phyloP scores from a whole-genome alignment of 106 monocot genomes.

The Acorus gramineus region DNA sequence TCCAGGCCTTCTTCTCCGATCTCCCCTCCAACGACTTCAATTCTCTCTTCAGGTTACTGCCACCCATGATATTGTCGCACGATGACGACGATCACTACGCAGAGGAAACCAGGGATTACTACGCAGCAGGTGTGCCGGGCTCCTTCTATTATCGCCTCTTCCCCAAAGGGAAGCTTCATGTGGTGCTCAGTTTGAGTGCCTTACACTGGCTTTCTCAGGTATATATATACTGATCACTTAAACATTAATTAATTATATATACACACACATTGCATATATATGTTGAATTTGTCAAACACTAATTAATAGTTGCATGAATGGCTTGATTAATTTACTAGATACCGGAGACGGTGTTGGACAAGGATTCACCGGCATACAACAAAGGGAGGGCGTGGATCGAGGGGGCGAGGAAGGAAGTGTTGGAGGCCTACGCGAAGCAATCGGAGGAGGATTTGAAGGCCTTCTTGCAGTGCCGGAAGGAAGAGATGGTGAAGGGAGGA shows the following conservation, averaged over 20 bases:
- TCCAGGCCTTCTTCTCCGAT: constrained; percentile 53
- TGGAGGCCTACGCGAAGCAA: constrained; percentile 42
- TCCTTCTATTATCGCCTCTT: constrained; percentile 52
- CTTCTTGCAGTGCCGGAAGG: constrained; percentile 32
- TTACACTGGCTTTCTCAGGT: constrained; percentile 63
- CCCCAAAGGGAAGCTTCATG: constrained; percentile 34
- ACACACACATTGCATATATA: not conserved
- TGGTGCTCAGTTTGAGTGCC: constrained; percentile 43
- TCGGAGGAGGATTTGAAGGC: constrained; percentile 33
- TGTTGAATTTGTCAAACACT: too few species aligned
- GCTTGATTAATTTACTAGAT: constrained; percentile 12
- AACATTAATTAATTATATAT: not conserved
- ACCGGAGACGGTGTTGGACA: constrained; percentile 35
- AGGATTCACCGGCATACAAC: constrained; percentile 34
- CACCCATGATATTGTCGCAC: too few species aligned
- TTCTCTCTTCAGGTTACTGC: constrained; percentile 33
- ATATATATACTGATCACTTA: not conserved
- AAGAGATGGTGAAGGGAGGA: constrained; percentile 38
- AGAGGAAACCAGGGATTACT: constrained; percentile 13
- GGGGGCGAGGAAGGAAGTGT: constrained; percentile 40
- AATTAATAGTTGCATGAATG: not conserved
- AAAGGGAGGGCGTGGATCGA: constrained; percentile 50
- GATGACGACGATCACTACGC: not conserved
- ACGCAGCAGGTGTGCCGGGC: constrained; percentile 41
- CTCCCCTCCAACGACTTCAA: constrained; percentile 64